Evolutionary conservation across 768 basidiomycete genomes (phyloP), one percentile per base, ranked within the genome.

Genomic region (Candolleomyces aberdarensis): DNA sequence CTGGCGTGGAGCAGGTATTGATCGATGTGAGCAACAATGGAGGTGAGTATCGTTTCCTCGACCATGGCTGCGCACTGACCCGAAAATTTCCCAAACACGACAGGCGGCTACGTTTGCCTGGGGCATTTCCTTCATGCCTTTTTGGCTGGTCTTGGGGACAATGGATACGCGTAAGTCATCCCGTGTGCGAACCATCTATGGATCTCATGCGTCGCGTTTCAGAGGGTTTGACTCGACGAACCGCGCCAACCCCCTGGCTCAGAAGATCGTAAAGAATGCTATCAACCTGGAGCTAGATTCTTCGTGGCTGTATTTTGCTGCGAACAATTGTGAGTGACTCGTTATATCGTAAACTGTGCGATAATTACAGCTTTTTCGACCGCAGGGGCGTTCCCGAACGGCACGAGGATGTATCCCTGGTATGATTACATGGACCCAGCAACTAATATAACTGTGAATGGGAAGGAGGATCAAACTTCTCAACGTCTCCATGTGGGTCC

Each of bases 1-100:
- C 78, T 1, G 82, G 82, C 3, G 81, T 85, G 11, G 80, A 75
- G 0, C 78, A 76, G 36, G 69, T 87, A 11, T 63, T 88, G 22
- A 76, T 88, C 44, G 86, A 88, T 67, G 67, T 86, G 39, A 82
- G 82, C 13, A 83, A 86, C 67, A 89, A 89, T 63, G 83, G 81
- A 58, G 86, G 86, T 81, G 49, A n/a, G 78, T 60, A 43, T 29
- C 19, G 40, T 61, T 36, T 48, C 19, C 57, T 8, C 11, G 36
- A 5, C 6, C 36, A 11, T 56, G 50, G 50, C 59, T 44, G 52
- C 32, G 26, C 52, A 7, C 46, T 47, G 44, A 40, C 54, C 5
- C n/a, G 40, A 17, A 15, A 22, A 6, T 15, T 46, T 32, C 26
- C 26, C 26, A 26, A 26, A 26, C 26, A 26, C 26, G 57, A 7